Conservation (phyloP, 2,329 filamentous ascomycete genomes). For the Colletotrichum musae region DNA sequence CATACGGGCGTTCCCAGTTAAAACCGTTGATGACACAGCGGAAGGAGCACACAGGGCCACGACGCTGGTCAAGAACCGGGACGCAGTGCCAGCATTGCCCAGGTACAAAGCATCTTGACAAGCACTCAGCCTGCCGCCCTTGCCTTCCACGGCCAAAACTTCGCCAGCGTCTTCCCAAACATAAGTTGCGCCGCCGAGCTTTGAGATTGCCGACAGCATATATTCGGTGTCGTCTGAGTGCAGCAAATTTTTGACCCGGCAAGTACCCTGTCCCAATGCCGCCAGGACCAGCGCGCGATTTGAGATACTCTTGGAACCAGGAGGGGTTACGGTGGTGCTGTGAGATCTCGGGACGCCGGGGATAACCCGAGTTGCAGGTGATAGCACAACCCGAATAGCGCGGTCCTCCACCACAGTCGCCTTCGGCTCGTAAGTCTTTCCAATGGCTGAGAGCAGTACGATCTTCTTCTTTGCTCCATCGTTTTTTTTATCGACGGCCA, state of each 20-base stretch:
- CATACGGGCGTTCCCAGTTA: constrained; percentile 97
- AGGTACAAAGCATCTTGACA: constrained; percentile 86
- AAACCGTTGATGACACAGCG: constrained; percentile 76
- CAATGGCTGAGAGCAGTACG: constrained; percentile 91
- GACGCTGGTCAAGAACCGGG: constrained; percentile 93
- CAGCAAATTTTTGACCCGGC: constrained; percentile 90
- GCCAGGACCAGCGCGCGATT: constrained; percentile 96
- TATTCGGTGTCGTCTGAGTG: constrained; percentile 98
- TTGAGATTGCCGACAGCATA: constrained; percentile 93
- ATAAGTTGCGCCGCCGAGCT: constrained; percentile 89
- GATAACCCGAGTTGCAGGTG: constrained; percentile 80
- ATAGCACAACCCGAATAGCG: constrained; percentile 86
- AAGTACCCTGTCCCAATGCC: constrained; percentile 87
- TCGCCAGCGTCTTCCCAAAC: constrained; percentile 96
- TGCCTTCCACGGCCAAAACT: constrained; percentile 88
- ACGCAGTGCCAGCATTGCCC: constrained; percentile 96
- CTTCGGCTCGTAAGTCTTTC: constrained; percentile 86
- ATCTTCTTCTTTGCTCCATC: constrained; percentile 96
- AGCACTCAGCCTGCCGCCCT: constrained; percentile 87
- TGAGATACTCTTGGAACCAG: constrained; percentile 97
- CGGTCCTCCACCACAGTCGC: constrained; percentile 91
- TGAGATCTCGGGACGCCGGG: constrained; percentile 78
- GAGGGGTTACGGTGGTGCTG: constrained; percentile 84
- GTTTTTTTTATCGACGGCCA: constrained; percentile 99
- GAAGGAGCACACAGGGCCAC: constrained; percentile 84